These are phyloP conservation scores for Spizellomyces sp. DNA, from an alignment of 192 early-diverging fungal genomes.

Conservation along the genomic window DNA sequence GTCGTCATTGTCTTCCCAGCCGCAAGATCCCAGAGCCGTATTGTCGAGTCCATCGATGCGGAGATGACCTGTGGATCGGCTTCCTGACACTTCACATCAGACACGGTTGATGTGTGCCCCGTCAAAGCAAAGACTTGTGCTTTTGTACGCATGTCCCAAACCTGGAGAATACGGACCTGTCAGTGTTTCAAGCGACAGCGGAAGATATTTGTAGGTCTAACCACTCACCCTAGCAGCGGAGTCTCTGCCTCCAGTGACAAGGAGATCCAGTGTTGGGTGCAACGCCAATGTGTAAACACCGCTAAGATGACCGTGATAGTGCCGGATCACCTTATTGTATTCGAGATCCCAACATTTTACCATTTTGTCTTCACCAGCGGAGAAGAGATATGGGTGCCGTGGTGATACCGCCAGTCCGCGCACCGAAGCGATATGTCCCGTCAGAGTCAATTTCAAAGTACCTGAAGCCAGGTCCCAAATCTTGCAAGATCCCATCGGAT, in stretches of 20 bases:
- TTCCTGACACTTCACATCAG: conserved; percentile 88
- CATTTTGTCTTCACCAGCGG: conserved; percentile 97
- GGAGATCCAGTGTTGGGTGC: conserved; percentile 92
- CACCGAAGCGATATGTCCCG: conserved; percentile 95
- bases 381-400: conserved; percentile 97
- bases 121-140: conserved; percentile 84
- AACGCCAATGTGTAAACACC: conserved; percentile 90
- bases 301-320: conserved; percentile 97
- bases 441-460: conserved; percentile 90
- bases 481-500: conserved; percentile 37
- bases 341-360: conserved; percentile 99
- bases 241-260: conserved; percentile 95
- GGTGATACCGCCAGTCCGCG: conserved; percentile 91
- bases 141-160: conserved; percentile 99
- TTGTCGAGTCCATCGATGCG: conserved; percentile 89
- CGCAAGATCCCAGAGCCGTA: conserved; percentile 95
- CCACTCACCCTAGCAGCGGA: conserved; percentile 82
- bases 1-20: conserved; percentile 93
- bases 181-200: too few species aligned
- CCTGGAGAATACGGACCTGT: conserved; percentile 37
- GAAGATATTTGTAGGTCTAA: too few species aligned
- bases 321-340: conserved; percentile 97
- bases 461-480: conserved; percentile 99
- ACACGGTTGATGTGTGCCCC: conserved; percentile 86
- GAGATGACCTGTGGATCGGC: conserved; percentile 97